Conservation (phyloP, 2,329 filamentous ascomycete species). For the Septoria linicola region DNA sequence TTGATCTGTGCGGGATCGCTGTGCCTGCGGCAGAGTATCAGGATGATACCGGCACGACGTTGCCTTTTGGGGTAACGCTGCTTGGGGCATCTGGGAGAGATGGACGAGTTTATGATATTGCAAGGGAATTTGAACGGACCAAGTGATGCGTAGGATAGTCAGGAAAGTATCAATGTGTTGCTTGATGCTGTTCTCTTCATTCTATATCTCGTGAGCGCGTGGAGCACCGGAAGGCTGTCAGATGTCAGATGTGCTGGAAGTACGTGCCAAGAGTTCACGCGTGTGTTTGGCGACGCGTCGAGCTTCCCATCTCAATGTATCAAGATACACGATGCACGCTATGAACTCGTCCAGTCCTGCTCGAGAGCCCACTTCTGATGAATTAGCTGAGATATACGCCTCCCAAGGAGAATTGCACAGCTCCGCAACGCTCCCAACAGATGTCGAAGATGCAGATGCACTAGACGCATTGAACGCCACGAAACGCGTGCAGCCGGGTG, state of each 20-base stretch:
- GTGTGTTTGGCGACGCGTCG: too few relatives aligned
- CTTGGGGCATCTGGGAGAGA: constrained; percentile 42
- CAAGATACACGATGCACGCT: background rate
- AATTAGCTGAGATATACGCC: constrained; percentile 19
- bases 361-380: constrained; percentile 21
- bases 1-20: constrained; percentile 57
- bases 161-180: too few relatives aligned
- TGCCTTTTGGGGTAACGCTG: constrained; percentile 46
- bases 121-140: constrained; percentile 34
- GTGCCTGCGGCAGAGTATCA: constrained; percentile 52
- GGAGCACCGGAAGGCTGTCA: too few relatives aligned
- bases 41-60: constrained; percentile 25
- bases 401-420: constrained; percentile 11
- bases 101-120: constrained; percentile 44
- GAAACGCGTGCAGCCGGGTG: constrained; percentile 41
- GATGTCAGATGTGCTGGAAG: too few relatives aligned
- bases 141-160: background rate
- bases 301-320: too few relatives aligned
- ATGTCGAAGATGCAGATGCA: constrained; percentile 33
- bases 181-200: too few relatives aligned
- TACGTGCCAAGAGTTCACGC: too few relatives aligned
- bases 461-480: constrained; percentile 44
- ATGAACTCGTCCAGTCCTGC: constrained; percentile 18
- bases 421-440: constrained; percentile 16
- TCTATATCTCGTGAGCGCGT: too few relatives aligned